A percentile compares a stretch with the other conserved stretches of the same genome.
These are phyloP conservation scores for Serendipita vermifera DNA, from an alignment of 768 basidiomycete genomes.

Conservation along the genomic window DNA sequence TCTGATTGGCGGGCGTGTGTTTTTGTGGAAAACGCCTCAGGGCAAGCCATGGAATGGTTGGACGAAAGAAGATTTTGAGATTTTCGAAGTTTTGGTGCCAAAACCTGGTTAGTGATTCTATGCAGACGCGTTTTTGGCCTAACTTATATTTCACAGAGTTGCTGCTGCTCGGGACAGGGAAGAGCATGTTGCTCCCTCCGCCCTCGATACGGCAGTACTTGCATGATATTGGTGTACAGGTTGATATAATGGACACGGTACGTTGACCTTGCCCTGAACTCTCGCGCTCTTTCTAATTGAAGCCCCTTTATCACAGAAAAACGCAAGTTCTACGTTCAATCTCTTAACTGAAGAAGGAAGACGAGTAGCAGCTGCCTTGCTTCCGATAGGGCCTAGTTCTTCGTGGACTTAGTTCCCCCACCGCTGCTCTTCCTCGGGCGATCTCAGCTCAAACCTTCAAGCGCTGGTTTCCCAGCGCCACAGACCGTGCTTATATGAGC, in stretches of 20 bases:
- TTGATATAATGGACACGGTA: slow-evolving; percentile 84
- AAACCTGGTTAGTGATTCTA: slow-evolving; percentile 57
- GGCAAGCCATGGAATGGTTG: slow-evolving; percentile 43
- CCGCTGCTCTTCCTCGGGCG: too few species aligned
- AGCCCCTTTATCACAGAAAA: slow-evolving; percentile 38
- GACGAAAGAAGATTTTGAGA: slow-evolving; percentile 56
- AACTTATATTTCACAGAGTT: slow-evolving; percentile 48
- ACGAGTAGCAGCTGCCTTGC: slow-evolving; percentile 79
- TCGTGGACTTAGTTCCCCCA: slow-evolving; percentile 38
- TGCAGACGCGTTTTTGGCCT: background rate
- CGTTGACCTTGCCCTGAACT: slow-evolving; percentile 18
- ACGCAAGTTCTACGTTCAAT: slow-evolving; percentile 94
- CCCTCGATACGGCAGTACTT: slow-evolving; percentile 51
- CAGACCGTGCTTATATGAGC: too few species aligned
- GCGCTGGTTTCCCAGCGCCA: too few species aligned
- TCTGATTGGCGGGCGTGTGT: slow-evolving; percentile 73
- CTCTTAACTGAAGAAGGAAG: slow-evolving; percentile 86
- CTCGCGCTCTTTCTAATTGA: background rate
- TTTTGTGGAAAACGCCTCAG: slow-evolving; percentile 77
- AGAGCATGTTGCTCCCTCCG: slow-evolving; percentile 55
- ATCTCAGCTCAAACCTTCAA: too few species aligned
- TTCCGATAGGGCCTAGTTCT: slow-evolving; percentile 45
- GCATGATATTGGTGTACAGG: slow-evolving; percentile 64
- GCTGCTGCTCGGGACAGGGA: slow-evolving; percentile 78
- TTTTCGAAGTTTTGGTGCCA: slow-evolving; percentile 73